phyloP scores from a whole-genome alignment of 2,329 filamentous ascomycete species.

The Thermothelomyces thermophilus region DNA sequence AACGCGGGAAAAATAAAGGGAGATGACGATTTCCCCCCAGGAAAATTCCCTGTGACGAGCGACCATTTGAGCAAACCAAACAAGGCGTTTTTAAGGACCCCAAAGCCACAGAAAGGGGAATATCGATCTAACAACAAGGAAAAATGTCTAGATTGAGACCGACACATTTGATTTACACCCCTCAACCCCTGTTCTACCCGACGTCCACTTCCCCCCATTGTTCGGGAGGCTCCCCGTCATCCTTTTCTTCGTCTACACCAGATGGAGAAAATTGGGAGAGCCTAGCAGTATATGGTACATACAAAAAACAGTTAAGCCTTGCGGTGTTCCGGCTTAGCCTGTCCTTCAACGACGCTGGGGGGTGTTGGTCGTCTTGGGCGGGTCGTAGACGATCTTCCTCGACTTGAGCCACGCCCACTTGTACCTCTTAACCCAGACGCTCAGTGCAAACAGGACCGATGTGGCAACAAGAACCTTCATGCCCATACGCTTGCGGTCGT shows the following conservation, averaged over 20 bases:
- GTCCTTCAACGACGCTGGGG: conserved; percentile 37
- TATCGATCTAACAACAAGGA: conserved; percentile 14
- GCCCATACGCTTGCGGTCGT: conserved; percentile 99
- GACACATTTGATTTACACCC: conserved; percentile 47
- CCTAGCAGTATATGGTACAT: conserved; percentile 31
- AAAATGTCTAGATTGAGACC: conserved; percentile 35
- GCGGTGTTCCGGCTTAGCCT: conserved; percentile 12
- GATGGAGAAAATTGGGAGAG: conserved; percentile 28
- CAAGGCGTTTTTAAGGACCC: too few species aligned
- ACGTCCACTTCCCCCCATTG: conserved; percentile 23
- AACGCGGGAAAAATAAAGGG: too few species aligned
- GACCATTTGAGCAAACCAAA: background rate
- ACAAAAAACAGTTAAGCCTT: conserved; percentile 32
- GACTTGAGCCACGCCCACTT: conserved; percentile 98
- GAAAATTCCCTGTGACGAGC: too few species aligned
- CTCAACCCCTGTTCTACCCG: conserved; percentile 27
- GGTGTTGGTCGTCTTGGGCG: conserved; percentile 52
- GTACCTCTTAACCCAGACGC: conserved; percentile 98
- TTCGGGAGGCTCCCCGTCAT: conserved; percentile 25
- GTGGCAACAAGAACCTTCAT: conserved; percentile 87
- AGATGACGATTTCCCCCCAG: too few species aligned
- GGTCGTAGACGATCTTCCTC: conserved; percentile 84
- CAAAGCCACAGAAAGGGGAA: background rate
- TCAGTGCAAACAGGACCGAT: conserved; percentile 73
- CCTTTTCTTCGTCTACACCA: conserved; percentile 22